Evolutionary conservation across 177 flowering plant species (phyloP), one percentile per base, ranked within the genome.

Genomic region (Tripterygium wilfordii): DNA sequence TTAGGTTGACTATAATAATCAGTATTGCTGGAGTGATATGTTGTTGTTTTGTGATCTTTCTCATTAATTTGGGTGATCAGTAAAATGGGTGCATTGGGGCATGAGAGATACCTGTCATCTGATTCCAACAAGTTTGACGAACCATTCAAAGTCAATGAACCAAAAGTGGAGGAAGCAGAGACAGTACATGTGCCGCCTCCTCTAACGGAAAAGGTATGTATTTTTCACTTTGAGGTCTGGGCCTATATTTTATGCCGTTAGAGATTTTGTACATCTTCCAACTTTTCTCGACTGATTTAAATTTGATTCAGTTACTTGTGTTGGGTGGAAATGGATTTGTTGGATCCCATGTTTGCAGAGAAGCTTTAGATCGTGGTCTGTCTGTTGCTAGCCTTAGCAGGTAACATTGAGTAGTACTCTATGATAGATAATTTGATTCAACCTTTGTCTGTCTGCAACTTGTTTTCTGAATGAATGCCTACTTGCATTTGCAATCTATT

Each of bases 311-410:
- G 98, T 63, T 91, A 58, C 95, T 91, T 60, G 96, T 91, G 53
- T 59, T 91, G 52, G 98, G 98, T 25, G 96, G 98, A 48, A 91
- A 82, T 75, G 98, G 98, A 45, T 91, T 88, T 76, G 95, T 91
- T 57, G 98, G 98, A 15, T 91, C 98, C 39, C 88, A 91, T 67
- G 55, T 91, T 29, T 83, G 92, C 71, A 75, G 57, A 66, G 95
- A 83, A 73, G 96, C 98, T 53, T 27, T 88, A 48, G 61, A 75
- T 45, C 82, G 69, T 48, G 96, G 96, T 25, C 49, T 88, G 30
- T 44, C 80, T 45, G 94, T 91, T 27, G 69, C 86, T 20, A 88
- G 98, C 69, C 71, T 88, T 36, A 91, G 88, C 90, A 91, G 98
- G 98, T 91, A 77, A 25, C 10, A 1, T n/a, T n/a, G n/a, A n/a